These are phyloP conservation scores for Gossypium schwendimanii DNA, from an alignment of 441 rosid species.

Conservation along the genomic window DNA sequence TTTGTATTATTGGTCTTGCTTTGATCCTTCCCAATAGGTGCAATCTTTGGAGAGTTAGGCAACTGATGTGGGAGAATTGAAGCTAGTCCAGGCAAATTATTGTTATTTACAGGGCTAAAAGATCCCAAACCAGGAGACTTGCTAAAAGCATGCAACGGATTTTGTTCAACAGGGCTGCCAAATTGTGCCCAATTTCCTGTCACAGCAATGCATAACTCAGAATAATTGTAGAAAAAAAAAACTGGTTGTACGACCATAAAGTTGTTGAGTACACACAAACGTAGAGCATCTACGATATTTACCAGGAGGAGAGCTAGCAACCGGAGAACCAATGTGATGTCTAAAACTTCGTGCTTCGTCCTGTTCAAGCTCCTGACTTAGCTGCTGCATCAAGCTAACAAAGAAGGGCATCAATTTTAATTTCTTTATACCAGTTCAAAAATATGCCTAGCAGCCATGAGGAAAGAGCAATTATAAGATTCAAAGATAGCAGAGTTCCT, in stretches of 20 bases:
- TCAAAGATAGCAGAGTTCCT: background rate
- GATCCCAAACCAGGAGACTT: conserved; percentile 52
- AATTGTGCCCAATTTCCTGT: conserved; percentile 58
- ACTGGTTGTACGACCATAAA: background rate
- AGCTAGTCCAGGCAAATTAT: conserved; percentile 60
- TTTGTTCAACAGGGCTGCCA: conserved; percentile 60
- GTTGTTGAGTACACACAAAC: conserved; percentile 3
- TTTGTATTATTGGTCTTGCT: conserved; percentile 39
- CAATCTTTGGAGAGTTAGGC: conserved; percentile 50
- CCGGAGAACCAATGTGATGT: conserved; percentile 58
- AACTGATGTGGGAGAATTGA: conserved; percentile 56
- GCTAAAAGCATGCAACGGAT: conserved; percentile 45
- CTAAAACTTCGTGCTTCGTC: conserved; percentile 52
- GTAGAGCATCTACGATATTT: conserved; percentile 7
- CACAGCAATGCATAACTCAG: conserved; percentile 17
- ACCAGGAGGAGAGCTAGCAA: conserved; percentile 79
- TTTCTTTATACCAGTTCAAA: background rate
- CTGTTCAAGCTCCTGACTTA: conserved; percentile 70
- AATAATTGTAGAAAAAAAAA: background rate
- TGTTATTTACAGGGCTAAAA: conserved; percentile 40
- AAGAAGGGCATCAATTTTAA: conserved; percentile 15
- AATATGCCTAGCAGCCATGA: background rate
- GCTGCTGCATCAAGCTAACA: conserved; percentile 54
- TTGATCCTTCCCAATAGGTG: conserved; percentile 68
- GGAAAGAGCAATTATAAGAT: background rate